phyloP scores from a whole-genome alignment of 164 flowering plant species.

The Nymphaea colorata region DNA sequence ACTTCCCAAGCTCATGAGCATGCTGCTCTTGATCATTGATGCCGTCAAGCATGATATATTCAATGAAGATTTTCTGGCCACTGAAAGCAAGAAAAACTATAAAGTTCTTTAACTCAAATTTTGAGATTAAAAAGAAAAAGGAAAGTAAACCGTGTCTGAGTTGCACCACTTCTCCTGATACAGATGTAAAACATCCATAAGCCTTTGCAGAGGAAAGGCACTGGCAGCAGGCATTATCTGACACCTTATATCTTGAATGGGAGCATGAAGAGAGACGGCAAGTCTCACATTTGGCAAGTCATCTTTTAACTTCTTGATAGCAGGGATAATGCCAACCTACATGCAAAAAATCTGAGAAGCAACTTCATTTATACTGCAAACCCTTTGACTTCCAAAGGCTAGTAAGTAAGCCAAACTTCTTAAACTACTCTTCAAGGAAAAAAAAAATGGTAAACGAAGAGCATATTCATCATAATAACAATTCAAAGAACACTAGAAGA shows the following conservation, averaged over 20 bases:
- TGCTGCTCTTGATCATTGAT: conserved; percentile 87
- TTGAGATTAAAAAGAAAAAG: neutral
- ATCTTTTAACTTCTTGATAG: conserved; percentile 63
- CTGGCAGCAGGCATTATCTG: conserved; percentile 97
- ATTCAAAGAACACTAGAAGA: too few relatives aligned
- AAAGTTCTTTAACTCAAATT: neutral
- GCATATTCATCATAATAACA: too few relatives aligned
- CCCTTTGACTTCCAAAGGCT: too few relatives aligned
- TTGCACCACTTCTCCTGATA: conserved; percentile 70
- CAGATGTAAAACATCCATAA: conserved; percentile 55
- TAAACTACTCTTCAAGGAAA: too few relatives aligned
- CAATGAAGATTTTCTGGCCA: conserved; percentile 83
- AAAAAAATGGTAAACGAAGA: too few relatives aligned
- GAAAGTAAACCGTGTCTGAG: neutral
- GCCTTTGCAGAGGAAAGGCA: conserved; percentile 81
- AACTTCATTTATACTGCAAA: too few relatives aligned
- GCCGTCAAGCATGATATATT: conserved; percentile 96
- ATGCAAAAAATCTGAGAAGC: neutral
- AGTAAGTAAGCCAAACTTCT: too few relatives aligned
- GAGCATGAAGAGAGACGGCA: conserved; percentile 98
- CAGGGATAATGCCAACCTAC: conserved; percentile 91
- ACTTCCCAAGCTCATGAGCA: conserved; percentile 79
- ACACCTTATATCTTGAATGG: conserved; percentile 88
- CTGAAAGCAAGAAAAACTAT: conserved; percentile 23
- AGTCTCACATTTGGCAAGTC: conserved; percentile 85